phyloP scores from a whole-genome alignment of 192 early-diverging fungal species.

The Geranomyces michiganensis region DNA sequence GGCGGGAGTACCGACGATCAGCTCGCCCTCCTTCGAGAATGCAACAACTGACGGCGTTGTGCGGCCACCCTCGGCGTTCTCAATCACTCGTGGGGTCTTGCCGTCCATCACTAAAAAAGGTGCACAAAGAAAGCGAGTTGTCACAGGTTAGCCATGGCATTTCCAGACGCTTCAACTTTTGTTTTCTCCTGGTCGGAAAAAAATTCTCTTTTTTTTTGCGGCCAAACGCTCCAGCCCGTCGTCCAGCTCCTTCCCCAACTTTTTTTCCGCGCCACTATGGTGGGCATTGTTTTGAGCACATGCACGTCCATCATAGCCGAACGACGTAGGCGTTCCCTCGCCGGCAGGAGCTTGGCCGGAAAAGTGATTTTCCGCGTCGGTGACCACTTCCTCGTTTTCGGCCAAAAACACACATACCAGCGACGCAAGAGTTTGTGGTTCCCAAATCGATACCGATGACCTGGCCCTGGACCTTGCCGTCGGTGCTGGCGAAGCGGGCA shows the following conservation, averaged over 20 bases:
- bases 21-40: constrained; percentile 86
- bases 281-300: no score
- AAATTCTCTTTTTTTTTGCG: no score
- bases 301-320: no score
- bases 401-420: constrained; percentile 25
- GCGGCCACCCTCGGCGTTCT: constrained; percentile 94
- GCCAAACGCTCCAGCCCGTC: no score
- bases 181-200: no score
- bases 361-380: no score
- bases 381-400: background rate
- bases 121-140: background rate
- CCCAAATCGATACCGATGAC: constrained; percentile 35
- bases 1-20: constrained; percentile 91
- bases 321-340: no score
- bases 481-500: constrained; percentile 13
- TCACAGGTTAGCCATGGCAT: background rate
- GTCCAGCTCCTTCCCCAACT: no score
- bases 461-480: background rate
- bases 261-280: no score
- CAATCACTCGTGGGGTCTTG: constrained; percentile 94
- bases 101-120: constrained; percentile 83
- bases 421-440: constrained; percentile 98
- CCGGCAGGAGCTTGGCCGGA: no score
- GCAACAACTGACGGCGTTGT: constrained; percentile 96
- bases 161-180: no score